Evolutionary conservation across 345 rosid genomes (phyloP), one percentile per base, ranked within the genome.

Genomic region (Euphorbia tirucalli): DNA sequence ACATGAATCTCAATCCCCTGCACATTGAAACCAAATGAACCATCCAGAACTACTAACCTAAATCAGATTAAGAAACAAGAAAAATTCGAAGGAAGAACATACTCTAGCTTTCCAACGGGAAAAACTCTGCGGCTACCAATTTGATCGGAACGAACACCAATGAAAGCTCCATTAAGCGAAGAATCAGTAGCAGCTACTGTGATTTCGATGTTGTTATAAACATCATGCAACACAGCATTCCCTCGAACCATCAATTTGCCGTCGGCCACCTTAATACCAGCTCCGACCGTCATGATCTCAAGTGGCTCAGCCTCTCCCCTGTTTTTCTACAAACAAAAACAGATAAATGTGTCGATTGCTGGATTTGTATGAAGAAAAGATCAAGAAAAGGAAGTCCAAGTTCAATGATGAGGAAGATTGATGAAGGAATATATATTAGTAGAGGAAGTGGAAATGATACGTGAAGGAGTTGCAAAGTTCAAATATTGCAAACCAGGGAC

Each of bases 1-100:
- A 84, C 93, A 84, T 85, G 59, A 87, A 89, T 7, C 88, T 81
- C 84, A 86, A 72, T 43, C 93, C 93, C 81, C 90, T 88, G 79
- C 65, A 81, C 11, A 44, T 6, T 52, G 56, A 32, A 32, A 32
- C 37, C 22, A 31, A 70, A 55, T 7, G 18, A 43, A n/a, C 46
- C 15, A 21, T 25, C 16, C 3, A 37, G 2, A 60, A 52, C 52
- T 22, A 0, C 0, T 46, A 49, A 52, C 24, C 71, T n/a, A 49
- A 31, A 37, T 44, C 49, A 39, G 11, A 74, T 21, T 69, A 56
- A 9, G 13, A 0, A 19, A 27, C 9, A 2, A 41, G 22, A 4
- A 68, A 61, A 52, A 4, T 14, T 14, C 3, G 14, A 43, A 24
- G 16, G 59, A 46, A 50, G 30, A 59, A 76, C 83, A 10, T 85